Evolutionary conservation across 495 filamentous ascomycete species (phyloP), one percentile per base, ranked within the genome.

Genomic region (Penicillium argentinense): DNA sequence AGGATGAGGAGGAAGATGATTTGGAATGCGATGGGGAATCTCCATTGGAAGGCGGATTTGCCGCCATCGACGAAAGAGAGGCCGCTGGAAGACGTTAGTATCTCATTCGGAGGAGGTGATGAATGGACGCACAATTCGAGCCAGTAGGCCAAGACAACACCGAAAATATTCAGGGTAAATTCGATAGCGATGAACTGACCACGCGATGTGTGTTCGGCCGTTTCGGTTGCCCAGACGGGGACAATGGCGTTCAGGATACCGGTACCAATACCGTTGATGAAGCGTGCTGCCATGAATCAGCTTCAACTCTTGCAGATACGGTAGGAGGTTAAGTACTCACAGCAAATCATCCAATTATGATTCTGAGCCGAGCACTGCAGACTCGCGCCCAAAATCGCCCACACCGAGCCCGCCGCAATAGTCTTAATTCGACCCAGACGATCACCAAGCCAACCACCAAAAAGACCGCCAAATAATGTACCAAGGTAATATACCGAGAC

Each of bases 121-220:
- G 4, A 28, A 4, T 18, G 9, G 7, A 70, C 75, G 25, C 61
- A 79, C 74, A 82, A 88, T 57, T 86, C 84, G 18, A 88, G 69
- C 85, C 84, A 88, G 49, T 87, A 87, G 5, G 83, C 84, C 14
- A 87, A 67, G 2, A 86, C 83, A 3, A 88, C 83, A 59, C 85
- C 85, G 29, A 87, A 83, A 48, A 87, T 87, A 53, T 88, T 88
- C 11, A 87, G 55, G 0, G 83, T 87, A 52, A 89, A 87, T 52
- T 88, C 85, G 42, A 87, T 86, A 4, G 84, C 79, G 44, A 88
- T 79, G 53, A 87, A 87, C 37, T 84, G 75, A 3, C 85, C 85
- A 33, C 85, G 77, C 3, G 80, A 84, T 5, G 77, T 86, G 47
- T 87, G 83, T 29, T 80, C 78, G 6, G 82, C 79, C 1, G 79